Base-by-base conservation (phyloP, 2,329 filamentous ascomycete genomes). In the Phyllosticta ampelicida region DNA sequence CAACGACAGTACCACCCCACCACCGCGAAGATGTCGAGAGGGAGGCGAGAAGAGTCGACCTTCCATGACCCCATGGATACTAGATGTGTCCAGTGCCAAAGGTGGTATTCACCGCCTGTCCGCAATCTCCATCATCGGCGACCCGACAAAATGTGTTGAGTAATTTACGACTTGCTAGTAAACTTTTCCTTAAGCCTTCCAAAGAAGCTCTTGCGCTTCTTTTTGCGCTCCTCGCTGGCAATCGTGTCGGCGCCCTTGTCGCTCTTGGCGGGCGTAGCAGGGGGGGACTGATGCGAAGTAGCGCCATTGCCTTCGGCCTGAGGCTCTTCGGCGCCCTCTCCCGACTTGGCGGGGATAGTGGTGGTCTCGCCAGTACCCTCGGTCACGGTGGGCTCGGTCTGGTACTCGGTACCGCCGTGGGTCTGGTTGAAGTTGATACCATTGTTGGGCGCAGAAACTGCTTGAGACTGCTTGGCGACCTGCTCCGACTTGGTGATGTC, bases 151-250 rank as follows among this genome's bases (percentile, higher is more conserved):
- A 6, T 44, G 36, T 49, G 19, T 9, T n/a, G n/a, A n/a, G 21
- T 11, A 29, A 29, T 30, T 54, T 54, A 54, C 28, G 51, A 53
- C 57, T 59, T 59, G 53, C 52, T 48, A 20, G 63, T 64, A 55
- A 78, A 67, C 71, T 76, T 77, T 59, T 77, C 75, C 73, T 78
- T 77, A 61, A 79, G 62, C 68, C 73, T 76, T 63, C 73, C 73
- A 60, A 78, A 77, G 65, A 78, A 70, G 56, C 72, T 73, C 53
- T 71, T 71, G 65, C 75, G 77, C 68, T 75, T 77, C 67, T 76
- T 75, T 71, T 76, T 75, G 61, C 64, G 63, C 19, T 65, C 58
- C 18, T 61, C 56, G 26, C 55, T 58, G 53, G 68, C 65, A 19
- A 70, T 67, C 10, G 67, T 63, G 52, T 19, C 56, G 52, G 53